Percentiles rank a stretch among this genome's conserved stretches.
These are phyloP conservation scores for Colletotrichum coccodes DNA, from an alignment of 2,329 filamentous ascomycete species.

Conservation along the genomic window DNA sequence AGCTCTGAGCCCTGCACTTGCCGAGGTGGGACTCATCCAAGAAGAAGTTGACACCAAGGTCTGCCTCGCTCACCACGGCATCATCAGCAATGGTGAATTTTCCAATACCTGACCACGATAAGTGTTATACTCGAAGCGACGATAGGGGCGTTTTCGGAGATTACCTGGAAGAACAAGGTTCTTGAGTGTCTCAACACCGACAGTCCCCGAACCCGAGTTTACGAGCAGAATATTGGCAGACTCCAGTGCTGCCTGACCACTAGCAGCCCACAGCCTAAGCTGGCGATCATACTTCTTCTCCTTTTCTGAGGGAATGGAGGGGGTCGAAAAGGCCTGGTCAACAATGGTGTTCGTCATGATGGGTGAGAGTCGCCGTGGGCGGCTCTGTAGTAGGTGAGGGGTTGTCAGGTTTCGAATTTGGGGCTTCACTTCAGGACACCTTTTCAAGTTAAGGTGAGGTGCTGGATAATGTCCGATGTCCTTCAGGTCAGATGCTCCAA, in stretches of 20 bases:
- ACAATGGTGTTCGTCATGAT: slow-evolving; percentile 56
- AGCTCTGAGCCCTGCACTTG: slow-evolving; percentile 80
- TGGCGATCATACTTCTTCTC: slow-evolving; percentile 92
- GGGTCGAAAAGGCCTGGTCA: slow-evolving; percentile 57
- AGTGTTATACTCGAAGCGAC: slow-evolving; percentile 29
- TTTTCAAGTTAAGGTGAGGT: not conserved
- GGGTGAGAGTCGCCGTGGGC: not conserved
- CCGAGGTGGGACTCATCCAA: slow-evolving; percentile 83
- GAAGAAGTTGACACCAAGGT: slow-evolving; percentile 97
- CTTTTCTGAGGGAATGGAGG: slow-evolving; percentile 67
- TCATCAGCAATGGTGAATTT: slow-evolving; percentile 92
- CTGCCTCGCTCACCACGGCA: slow-evolving; percentile 78
- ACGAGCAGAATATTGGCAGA: slow-evolving; percentile 90
- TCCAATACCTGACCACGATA: slow-evolving; percentile 74
- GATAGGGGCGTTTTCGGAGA: slow-evolving; percentile 20
- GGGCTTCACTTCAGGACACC: not conserved
- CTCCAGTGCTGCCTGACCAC: slow-evolving; percentile 89
- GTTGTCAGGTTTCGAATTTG: not conserved
- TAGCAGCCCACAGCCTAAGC: slow-evolving; percentile 93
- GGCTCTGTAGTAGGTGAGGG: not conserved
- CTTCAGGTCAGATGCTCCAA: too few species aligned
- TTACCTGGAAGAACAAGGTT: slow-evolving; percentile 92
- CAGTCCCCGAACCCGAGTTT: slow-evolving; percentile 87
- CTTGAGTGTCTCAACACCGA: slow-evolving; percentile 92
- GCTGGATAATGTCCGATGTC: not conserved